Base-by-base conservation (phyloP, 768 basidiomycete genomes). In the Trametes punicea region DNA sequence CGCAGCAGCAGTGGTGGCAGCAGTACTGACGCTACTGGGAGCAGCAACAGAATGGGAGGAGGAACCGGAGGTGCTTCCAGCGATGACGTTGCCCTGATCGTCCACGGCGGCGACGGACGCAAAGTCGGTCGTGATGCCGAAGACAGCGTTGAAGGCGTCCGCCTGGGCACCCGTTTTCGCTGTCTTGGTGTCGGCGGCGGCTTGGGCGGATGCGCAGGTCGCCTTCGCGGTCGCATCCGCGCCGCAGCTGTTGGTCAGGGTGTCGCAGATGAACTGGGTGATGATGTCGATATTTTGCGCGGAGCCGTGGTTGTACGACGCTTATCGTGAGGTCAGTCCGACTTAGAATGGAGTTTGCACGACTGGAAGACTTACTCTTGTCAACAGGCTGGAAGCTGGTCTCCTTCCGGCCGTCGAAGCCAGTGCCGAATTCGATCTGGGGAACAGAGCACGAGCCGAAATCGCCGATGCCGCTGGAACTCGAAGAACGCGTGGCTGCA, bases 281-380 rank as follows among this genome's bases (percentile, higher is more conserved):
- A 85, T 84, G 65, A 84, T 82, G 60, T 71, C 73, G 61, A 82
- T 80, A 65, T 77, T 77, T 61, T 82, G 76, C n/a, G 82, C 83
- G 15, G 83, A 83, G 38, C 81, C 80, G 61, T 84, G 82, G 69
- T 73, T 75, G 73, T 70, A 82, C 0, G 77, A 77, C 5, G 66
- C 77, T 77, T 46, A 16, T 34, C 26, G 5, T 1, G 40, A 42
- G 38, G 40, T 49, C 7, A 39, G 60, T 33, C 16, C 31, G 50
- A 9, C 51, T 55, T 8, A 3, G 30, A 46, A 59, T 9, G 47
- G 51, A 11, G 2, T 41, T 40, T 33, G 30, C 25, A 27, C 5
- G 16, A 5, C 9, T 11, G 2, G 25, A 25, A 2, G 3, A 31
- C 69, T 57, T 56, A 78, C 77, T 66, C 67, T 72, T 64, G 62